These are phyloP conservation scores for Pseudoperonospora humuli DNA, from an alignment of 352 stramenopile genomes.

Conservation along the genomic window DNA sequence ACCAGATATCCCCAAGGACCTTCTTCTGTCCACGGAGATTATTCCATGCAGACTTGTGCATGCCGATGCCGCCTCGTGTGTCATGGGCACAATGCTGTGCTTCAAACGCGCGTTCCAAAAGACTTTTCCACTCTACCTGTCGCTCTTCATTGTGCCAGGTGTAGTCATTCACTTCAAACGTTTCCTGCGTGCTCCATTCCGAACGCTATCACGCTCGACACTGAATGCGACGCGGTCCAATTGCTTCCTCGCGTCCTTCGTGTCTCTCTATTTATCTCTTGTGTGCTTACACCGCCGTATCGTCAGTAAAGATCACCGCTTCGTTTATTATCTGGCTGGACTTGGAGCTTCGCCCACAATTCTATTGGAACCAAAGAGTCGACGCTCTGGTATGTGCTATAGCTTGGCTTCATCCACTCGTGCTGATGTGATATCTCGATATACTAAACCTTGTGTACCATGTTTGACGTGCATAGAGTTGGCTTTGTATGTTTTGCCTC, in stretches of 20 bases:
- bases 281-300: constrained; percentile 54
- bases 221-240: constrained; percentile 70
- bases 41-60: constrained; percentile 64
- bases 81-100: constrained; percentile 34
- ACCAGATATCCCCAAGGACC: constrained; percentile 20
- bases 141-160: constrained; percentile 75
- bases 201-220: constrained; percentile 45
- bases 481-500: constrained; percentile 69
- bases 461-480: constrained; percentile 34
- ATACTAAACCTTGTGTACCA: constrained; percentile 1
- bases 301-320: constrained; percentile 54
- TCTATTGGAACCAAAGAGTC: constrained; percentile 70
- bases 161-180: constrained; percentile 79
- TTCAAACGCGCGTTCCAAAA: constrained; percentile 56
- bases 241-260: constrained; percentile 65
- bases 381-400: constrained; percentile 47
- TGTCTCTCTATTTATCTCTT: constrained; percentile 57
- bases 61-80: constrained; percentile 39
- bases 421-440: background rate
- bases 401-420: background rate
- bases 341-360: constrained; percentile 60
- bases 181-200: constrained; percentile 53
- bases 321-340: constrained; percentile 69
- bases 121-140: constrained; percentile 77
- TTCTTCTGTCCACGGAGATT: constrained; percentile 24